Percentiles rank a stretch among this genome's conserved stretches.
These are phyloP conservation scores for Parafenestella ontariensis DNA, from an alignment of 2,329 filamentous ascomycete species.

Conservation along the genomic window DNA sequence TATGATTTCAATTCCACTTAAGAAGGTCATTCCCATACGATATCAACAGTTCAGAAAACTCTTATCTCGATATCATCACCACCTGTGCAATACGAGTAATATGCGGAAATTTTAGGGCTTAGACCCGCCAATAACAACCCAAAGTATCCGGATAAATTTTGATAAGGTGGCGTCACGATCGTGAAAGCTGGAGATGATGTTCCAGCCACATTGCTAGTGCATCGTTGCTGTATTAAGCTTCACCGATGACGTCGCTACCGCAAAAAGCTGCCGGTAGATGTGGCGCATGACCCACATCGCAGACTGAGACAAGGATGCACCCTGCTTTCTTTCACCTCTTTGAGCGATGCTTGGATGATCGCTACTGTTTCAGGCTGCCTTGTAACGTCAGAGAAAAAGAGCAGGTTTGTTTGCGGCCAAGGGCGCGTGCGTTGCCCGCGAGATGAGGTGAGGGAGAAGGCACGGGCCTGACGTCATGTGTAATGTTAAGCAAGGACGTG, in stretches of 20 bases:
- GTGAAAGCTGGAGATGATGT: background rate
- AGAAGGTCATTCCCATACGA: too few relatives aligned
- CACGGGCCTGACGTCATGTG: constrained; percentile 2
- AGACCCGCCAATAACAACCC: too few relatives aligned
- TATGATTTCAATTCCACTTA: too few relatives aligned
- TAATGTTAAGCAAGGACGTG: background rate
- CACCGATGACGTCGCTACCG: constrained; percentile 12
- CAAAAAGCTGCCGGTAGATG: constrained; percentile 16
- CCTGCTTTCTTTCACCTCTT: constrained; percentile 16
- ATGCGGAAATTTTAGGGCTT: constrained; percentile 7
- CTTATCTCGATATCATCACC: too few relatives aligned
- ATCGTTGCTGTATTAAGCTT: constrained; percentile 10
- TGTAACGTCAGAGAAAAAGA: background rate
- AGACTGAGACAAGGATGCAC: constrained; percentile 2
- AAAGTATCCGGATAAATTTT: too few relatives aligned
- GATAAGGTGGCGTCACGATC: constrained; percentile 9
- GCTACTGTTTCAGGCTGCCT: constrained; percentile 10
- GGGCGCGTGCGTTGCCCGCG: background rate
- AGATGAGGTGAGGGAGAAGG: constrained; percentile 1
- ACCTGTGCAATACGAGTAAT: background rate
- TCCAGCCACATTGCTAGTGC: constrained; percentile 9
- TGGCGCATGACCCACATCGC: constrained; percentile 19
- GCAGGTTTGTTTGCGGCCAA: constrained; percentile 1
- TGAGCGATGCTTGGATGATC: constrained; percentile 17
- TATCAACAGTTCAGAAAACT: too few relatives aligned